A percentile compares a stretch with the other conserved stretches of the same genome.
Conservation (phyloP, 75 land plant genomes). For the Isoetes taiwanensis region DNA sequence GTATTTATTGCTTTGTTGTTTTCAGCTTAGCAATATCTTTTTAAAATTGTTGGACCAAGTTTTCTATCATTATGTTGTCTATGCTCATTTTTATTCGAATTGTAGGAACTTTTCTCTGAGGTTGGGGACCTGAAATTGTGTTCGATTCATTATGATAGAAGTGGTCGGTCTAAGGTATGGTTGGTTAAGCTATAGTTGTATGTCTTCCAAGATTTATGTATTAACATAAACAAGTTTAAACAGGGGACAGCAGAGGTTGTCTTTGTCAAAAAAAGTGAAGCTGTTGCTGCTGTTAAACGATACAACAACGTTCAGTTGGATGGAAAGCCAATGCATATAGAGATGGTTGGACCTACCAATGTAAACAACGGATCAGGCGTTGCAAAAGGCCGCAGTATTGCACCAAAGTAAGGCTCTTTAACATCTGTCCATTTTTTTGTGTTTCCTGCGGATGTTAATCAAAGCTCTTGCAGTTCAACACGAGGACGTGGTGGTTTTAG, state of each 20-base stretch:
- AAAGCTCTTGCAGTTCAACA: constrained; percentile 13
- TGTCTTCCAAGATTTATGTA: too few relatives aligned
- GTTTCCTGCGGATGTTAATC: constrained; percentile 5
- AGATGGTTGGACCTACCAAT: constrained; percentile 44
- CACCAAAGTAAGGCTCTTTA: neutral
- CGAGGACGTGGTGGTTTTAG: constrained; percentile 40
- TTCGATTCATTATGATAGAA: constrained; percentile 73
- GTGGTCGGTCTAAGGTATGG: constrained; percentile 90
- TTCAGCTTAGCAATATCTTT: neutral
- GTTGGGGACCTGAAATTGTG: constrained; percentile 80
- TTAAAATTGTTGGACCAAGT: too few relatives aligned
- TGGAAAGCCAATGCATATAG: constrained; percentile 91
- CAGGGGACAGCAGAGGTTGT: constrained; percentile 97
- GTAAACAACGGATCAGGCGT: constrained; percentile 14
- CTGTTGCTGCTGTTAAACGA: constrained; percentile 61
- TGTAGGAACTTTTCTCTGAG: constrained; percentile 90
- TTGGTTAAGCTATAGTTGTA: neutral
- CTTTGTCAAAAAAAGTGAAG: constrained; percentile 56
- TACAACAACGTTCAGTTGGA: constrained; percentile 95
- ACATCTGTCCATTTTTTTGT: neutral
- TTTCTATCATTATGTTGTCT: neutral
- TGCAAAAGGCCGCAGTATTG: neutral
- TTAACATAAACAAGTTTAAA: too few relatives aligned
- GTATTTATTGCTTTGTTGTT: too few relatives aligned
- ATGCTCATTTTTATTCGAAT: neutral